Percentiles rank a stretch among this genome's conserved stretches.
phyloP scores from a whole-genome alignment of 805 yeast species.

The Saturnispora silvae region DNA sequence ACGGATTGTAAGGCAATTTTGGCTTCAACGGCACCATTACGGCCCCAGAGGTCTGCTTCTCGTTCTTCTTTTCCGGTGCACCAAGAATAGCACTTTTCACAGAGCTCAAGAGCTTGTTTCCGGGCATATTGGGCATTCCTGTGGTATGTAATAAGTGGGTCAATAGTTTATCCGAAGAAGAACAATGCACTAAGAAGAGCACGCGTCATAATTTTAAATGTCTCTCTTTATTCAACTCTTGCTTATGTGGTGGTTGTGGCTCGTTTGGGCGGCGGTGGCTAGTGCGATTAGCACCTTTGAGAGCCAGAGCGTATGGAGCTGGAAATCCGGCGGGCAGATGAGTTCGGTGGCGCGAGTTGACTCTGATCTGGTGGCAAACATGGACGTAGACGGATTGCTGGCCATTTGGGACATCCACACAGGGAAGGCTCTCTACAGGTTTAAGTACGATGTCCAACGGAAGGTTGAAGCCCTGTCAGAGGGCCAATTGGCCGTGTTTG shows the following conservation, averaged over 20 bases:
- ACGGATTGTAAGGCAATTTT: slow-evolving; percentile 51
- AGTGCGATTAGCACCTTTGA: slow-evolving; percentile 1
- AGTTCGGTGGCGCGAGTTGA: slow-evolving; percentile 3
- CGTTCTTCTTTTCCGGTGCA: neutral
- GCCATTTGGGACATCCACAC: slow-evolving; percentile 18
- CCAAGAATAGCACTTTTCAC: slow-evolving; percentile 3
- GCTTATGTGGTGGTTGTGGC: slow-evolving; percentile 3
- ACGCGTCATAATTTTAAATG: too few species aligned
- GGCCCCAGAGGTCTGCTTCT: neutral
- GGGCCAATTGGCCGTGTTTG: neutral
- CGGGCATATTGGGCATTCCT: slow-evolving; percentile 2
- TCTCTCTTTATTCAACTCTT: too few species aligned
- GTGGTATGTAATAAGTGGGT: too few species aligned
- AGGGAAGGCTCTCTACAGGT: slow-evolving; percentile 24
- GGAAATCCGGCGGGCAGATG: slow-evolving; percentile 1
- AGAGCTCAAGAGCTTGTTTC: slow-evolving; percentile 1
- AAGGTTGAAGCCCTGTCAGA: neutral
- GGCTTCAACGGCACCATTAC: slow-evolving; percentile 1
- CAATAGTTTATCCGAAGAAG: too few species aligned
- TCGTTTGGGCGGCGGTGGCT: neutral
- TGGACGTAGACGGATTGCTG: slow-evolving; percentile 14
- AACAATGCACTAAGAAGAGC: too few species aligned
- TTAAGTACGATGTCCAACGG: slow-evolving; percentile 12
- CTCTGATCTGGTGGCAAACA: slow-evolving; percentile 10
- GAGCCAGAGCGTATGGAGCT: neutral